phyloP scores from a whole-genome alignment of 106 monocot genomes.

The Allium cepa region DNA sequence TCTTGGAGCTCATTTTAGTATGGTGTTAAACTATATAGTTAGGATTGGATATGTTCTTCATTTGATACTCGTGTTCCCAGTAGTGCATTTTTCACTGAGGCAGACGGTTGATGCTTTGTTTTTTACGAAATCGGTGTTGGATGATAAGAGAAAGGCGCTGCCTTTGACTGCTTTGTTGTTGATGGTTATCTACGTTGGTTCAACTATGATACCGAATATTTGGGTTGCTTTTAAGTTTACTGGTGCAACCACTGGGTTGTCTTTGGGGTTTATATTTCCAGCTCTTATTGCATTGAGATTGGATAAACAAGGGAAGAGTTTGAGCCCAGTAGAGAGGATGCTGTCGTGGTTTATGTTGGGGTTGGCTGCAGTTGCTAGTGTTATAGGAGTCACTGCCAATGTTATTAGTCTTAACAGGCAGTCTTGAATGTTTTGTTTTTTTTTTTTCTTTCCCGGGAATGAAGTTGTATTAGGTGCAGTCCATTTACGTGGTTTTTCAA shows the following conservation, averaged over 20 bases:
- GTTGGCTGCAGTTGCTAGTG: conserved; percentile 46
- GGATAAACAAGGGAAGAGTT: conserved; percentile 35
- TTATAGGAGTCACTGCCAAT: conserved; percentile 74
- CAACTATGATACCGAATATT: conserved; percentile 73
- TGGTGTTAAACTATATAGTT: conserved; percentile 51
- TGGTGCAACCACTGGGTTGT: conserved; percentile 71
- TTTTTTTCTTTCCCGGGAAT: background rate
- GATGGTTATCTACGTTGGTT: conserved; percentile 56
- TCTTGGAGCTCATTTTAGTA: conserved; percentile 50
- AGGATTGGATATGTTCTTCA: conserved; percentile 83
- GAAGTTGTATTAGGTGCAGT: background rate
- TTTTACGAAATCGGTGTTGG: conserved; percentile 25
- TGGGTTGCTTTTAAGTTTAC: conserved; percentile 94
- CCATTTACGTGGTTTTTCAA: conserved; percentile 2
- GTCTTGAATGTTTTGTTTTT: conserved; percentile 6
- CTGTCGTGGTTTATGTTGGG: conserved; percentile 52
- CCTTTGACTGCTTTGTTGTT: conserved; percentile 51
- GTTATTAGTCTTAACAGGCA: conserved; percentile 42
- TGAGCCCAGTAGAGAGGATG: conserved; percentile 35
- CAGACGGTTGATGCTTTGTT: conserved; percentile 52
- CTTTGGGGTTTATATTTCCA: conserved; percentile 82
- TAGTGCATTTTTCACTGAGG: conserved; percentile 84
- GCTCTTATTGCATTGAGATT: conserved; percentile 61
- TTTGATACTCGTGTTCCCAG: conserved; percentile 74
- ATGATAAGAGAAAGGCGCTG: conserved; percentile 29